These are phyloP conservation scores for Tetradesmus lagerheimii DNA, from an alignment of 139 green algal species.

Conservation along the genomic window DNA sequence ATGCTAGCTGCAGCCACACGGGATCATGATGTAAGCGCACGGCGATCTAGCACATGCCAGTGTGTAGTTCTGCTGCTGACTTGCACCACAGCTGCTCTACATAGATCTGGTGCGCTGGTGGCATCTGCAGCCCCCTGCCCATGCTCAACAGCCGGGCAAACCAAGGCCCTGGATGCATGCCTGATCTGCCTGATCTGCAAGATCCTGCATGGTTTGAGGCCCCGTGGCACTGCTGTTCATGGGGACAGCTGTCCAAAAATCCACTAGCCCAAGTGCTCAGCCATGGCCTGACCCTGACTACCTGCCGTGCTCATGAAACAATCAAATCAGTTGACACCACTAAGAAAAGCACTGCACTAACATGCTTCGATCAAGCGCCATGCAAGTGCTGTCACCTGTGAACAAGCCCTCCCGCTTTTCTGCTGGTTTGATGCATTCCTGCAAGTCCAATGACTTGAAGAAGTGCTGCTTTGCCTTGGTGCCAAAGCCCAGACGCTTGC, in stretches of 20 bases:
- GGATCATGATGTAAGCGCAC: no score
- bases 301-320: no score
- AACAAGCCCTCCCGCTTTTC: background rate
- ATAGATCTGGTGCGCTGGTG: background rate
- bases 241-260: no score
- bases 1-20: no score
- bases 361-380: no score
- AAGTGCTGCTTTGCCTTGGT: slow-evolving; percentile 18
- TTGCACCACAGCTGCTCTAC: background rate
- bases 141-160: no score
- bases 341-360: no score
- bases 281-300: background rate
- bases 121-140: background rate
- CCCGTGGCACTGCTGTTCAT: no score
- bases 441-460: slow-evolving; percentile 12
- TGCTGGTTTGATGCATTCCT: background rate
- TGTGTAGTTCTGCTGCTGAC: background rate
- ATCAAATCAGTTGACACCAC: no score
- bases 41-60: background rate
- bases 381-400: background rate
- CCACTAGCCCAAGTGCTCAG: background rate
- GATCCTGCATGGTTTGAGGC: no score
- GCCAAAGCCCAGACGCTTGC: background rate
- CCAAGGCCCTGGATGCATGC: no score
- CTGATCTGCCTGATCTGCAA: no score